A percentile compares a stretch with the other conserved stretches of the same genome.
phyloP scores from a whole-genome alignment of 352 stramenopile genomes.

The Lagenidium sp. region DNA sequence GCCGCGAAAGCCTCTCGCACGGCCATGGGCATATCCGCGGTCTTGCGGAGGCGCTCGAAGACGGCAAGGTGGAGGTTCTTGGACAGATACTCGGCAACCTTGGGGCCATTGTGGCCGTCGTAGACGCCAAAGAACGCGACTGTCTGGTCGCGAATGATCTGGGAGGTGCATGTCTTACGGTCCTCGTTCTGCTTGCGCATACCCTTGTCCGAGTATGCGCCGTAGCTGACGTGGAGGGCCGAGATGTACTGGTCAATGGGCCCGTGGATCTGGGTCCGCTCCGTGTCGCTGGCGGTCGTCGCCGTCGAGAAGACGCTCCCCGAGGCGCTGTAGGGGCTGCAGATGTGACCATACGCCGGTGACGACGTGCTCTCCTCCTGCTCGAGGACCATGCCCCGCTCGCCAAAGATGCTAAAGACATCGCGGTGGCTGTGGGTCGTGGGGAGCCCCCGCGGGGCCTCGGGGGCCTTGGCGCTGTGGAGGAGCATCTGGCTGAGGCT shows the following conservation, averaged over 20 bases:
- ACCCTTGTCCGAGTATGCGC: conserved; percentile 64
- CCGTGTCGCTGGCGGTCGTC: conserved; percentile 64
- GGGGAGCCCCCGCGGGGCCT: conserved; percentile 18
- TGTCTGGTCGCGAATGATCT: conserved; percentile 40
- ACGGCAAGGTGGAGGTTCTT: conserved; percentile 51
- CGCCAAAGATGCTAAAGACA: conserved; percentile 82
- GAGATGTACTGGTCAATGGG: conserved; percentile 42
- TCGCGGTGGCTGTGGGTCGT: conserved; percentile 56
- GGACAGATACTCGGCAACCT: conserved; percentile 59
- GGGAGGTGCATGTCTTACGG: conserved; percentile 36
- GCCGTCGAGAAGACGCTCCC: conserved; percentile 68
- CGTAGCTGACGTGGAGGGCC: conserved; percentile 48
- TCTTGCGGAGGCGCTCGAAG: conserved; percentile 35
- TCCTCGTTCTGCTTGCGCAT: conserved; percentile 75
- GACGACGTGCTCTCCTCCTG: conserved; percentile 10
- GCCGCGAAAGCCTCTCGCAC: conserved; percentile 34
- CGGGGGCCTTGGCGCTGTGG: neutral
- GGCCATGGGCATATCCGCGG: conserved; percentile 13
- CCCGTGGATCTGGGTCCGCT: conserved; percentile 50
- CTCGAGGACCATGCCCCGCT: conserved; percentile 67
- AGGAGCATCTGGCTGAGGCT: conserved; percentile 42
- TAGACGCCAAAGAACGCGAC: conserved; percentile 82
- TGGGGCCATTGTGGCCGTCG: conserved; percentile 66
- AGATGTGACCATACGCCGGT: conserved; percentile 2
- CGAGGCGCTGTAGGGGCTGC: conserved; percentile 32